Evolutionary conservation across 805 yeast species (phyloP), one percentile per base, ranked within the genome.

Genomic region (Teunomyces cretensis): DNA sequence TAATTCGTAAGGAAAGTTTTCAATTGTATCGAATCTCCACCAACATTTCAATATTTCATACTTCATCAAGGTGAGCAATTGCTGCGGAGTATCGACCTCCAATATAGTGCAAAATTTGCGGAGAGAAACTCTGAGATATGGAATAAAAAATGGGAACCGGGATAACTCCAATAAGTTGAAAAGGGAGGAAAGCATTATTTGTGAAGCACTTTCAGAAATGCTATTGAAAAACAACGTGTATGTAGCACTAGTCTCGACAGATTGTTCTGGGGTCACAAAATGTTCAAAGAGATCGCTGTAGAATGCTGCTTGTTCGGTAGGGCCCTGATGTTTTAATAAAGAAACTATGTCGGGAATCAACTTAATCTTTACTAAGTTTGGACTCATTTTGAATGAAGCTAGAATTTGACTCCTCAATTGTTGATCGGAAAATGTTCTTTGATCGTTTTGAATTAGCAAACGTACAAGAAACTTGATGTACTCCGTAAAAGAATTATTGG

Each of bases 141-240:
- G 54, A 16, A 46, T 43, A 33, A 73, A 60, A 33, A 59, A 61
- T 1, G 50, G 43, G 42, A 63, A 67, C 14, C 57, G 56, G 0
- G 75, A 61, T 30, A 69, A 61, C 45, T 77, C 80, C 5, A 76
- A 50, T 35, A 78, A 52, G 47, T 70, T 75, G 53, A 69, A 70
- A 8, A 75, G 43, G 4, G 70, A 59, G 1, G 73, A 61, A 8
- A 67, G 46, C 30, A 67, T 49, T 4, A 75, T 38, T 9, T 57
- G 57, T 5, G 62, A 56, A 1, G 75, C 64, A 4, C 60, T 40
- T 8, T 48, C 38, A 1, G 78, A 60, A 6, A 75, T 38, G 1
- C 30, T 24, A 1, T 67, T 52, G 45, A 72, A 64, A 47, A 74
- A 70, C 26, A 55, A 47, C 31, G 67, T 60, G 49, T 68, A 76